Percentiles rank a stretch among this genome's conserved stretches.
Evolutionary conservation across 2,329 filamentous ascomycete genomes (phyloP).

Genomic region (Colletotrichum sp.): DNA sequence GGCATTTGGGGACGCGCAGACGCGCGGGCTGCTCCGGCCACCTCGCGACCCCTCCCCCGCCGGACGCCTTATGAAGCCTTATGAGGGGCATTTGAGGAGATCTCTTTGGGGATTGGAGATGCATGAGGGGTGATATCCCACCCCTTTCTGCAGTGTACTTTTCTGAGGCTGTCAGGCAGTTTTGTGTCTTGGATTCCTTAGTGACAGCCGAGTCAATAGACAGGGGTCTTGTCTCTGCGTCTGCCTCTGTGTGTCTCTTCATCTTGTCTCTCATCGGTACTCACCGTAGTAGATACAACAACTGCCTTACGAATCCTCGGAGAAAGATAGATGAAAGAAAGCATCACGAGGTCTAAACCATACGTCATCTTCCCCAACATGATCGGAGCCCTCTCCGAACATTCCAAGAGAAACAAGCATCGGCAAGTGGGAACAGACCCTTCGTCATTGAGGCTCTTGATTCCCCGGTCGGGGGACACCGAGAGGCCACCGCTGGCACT

Average conservation of each 20-base stretch:
- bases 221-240: neutral
- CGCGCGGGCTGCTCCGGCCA: neutral
- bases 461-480: slow-evolving; percentile 4
- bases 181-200: neutral
- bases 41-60: neutral
- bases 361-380: neutral
- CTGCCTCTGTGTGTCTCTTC: neutral
- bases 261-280: neutral
- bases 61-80: slow-evolving; percentile 1
- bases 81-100: neutral
- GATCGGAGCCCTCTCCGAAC: slow-evolving; percentile 1
- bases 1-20: neutral
- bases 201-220: neutral
- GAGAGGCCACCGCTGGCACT: neutral
- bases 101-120: neutral
- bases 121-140: neutral
- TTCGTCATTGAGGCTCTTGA: slow-evolving; percentile 16
- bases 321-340: neutral
- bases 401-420: slow-evolving; percentile 12
- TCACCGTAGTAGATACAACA: neutral
- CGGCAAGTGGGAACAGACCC: neutral
- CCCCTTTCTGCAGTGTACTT: neutral
- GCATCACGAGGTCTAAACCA: neutral
- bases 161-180: neutral
- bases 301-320: neutral